Evolutionary conservation across 2,329 filamentous ascomycete species (phyloP).

Genomic region (Venturia pyrina): DNA sequence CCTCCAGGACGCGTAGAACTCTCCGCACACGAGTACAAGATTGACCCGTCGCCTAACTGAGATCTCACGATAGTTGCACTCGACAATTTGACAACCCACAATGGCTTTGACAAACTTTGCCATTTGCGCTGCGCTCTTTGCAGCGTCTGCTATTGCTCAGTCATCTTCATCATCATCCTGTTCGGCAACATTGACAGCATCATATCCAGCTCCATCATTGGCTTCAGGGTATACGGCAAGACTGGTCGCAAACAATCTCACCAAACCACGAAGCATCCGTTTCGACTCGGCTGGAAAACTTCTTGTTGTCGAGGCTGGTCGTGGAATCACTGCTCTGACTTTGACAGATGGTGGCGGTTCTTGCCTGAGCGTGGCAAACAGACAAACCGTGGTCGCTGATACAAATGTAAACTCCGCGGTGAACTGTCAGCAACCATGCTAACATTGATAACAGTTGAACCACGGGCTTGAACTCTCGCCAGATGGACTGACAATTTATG

Average conservation of each 20-base stretch:
- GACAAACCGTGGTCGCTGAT: constrained; percentile 20
- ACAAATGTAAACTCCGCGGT: constrained; percentile 6
- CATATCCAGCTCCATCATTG: constrained; percentile 30
- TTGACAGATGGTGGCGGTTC: constrained; percentile 24
- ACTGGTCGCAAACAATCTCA: constrained; percentile 29
- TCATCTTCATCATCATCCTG: constrained; percentile 11
- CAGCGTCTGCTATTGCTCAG: constrained; percentile 20
- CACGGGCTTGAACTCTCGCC: constrained; percentile 41
- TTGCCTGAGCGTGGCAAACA: constrained; percentile 18
- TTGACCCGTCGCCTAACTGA: not conserved
- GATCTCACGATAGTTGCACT: not conserved
- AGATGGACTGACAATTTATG: constrained; percentile 42
- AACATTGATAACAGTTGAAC: constrained; percentile 28
- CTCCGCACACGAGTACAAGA: not conserved
- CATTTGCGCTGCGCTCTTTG: constrained; percentile 20
- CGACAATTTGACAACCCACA: not conserved
- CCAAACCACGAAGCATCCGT: constrained; percentile 28
- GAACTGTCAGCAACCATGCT: not conserved
- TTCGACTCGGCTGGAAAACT: constrained; percentile 32
- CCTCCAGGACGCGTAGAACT: not conserved
- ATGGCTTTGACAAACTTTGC: not conserved
- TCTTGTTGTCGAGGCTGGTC: constrained; percentile 29
- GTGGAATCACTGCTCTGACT: constrained; percentile 30
- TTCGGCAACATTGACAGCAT: constrained; percentile 19
- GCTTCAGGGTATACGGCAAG: constrained; percentile 32